Evolutionary conservation across 139 green algal species (phyloP).

Genomic region (Coelastrella sp.): DNA sequence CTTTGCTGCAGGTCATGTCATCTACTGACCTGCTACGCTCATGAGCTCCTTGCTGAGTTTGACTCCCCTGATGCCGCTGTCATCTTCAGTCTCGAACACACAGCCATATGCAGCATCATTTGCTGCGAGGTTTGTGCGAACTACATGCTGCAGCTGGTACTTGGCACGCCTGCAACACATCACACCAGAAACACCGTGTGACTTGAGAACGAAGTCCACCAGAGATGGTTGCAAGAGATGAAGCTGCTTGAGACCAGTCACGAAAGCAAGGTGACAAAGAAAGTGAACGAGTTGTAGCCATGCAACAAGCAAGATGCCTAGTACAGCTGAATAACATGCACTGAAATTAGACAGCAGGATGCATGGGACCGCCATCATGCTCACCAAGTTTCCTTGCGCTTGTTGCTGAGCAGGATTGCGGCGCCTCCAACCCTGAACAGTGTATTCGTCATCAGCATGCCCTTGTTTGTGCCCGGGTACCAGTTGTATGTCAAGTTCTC

Average conservation of each 20-base stretch:
- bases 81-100: slow-evolving; percentile 86
- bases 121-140: slow-evolving; percentile 93
- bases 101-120: slow-evolving; percentile 90
- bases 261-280: too few relatives aligned
- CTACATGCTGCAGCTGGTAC: slow-evolving; percentile 70
- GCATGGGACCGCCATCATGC: neutral
- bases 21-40: slow-evolving; percentile 79
- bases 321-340: too few relatives aligned
- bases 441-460: slow-evolving; percentile 98
- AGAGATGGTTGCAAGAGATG: too few relatives aligned
- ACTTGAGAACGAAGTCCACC: too few relatives aligned
- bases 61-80: slow-evolving; percentile 75
- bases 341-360: too few relatives aligned
- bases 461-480: slow-evolving; percentile 90
- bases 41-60: slow-evolving; percentile 93
- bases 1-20: neutral
- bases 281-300: too few relatives aligned
- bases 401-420: slow-evolving; percentile 93
- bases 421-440: slow-evolving; percentile 95
- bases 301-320: too few relatives aligned
- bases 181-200: too few relatives aligned
- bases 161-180: slow-evolving; percentile 56
- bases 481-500: slow-evolving; percentile 97
- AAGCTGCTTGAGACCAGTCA: too few relatives aligned
- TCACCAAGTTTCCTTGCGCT: slow-evolving; percentile 69